These are phyloP conservation scores for Jackrogersella multiformis DNA, from an alignment of 495 filamentous ascomycete genomes.

Conservation along the genomic window DNA sequence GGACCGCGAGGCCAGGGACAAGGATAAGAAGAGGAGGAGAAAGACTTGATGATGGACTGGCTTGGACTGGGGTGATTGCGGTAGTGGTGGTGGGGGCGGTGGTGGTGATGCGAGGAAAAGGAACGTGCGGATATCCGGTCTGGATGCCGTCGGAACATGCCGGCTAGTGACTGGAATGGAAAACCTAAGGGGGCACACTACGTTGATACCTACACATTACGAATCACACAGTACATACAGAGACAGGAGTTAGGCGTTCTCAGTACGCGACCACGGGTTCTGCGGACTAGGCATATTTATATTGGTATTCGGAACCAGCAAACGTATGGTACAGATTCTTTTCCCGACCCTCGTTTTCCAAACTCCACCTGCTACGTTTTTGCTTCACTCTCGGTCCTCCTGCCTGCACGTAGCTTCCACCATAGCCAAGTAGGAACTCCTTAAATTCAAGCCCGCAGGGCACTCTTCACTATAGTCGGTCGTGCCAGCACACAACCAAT, in stretches of 20 bases:
- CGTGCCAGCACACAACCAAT: slow-evolving; percentile 4
- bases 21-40: slow-evolving; percentile 70
- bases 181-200: slow-evolving; percentile 8
- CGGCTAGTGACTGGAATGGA: background rate
- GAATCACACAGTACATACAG: slow-evolving; percentile 14
- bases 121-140: background rate
- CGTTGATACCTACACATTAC: slow-evolving; percentile 38
- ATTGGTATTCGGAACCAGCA: slow-evolving; percentile 29
- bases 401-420: slow-evolving; percentile 11
- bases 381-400: background rate
- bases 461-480: slow-evolving; percentile 10
- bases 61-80: too few species aligned
- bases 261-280: slow-evolving; percentile 6
- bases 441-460: slow-evolving; percentile 14
- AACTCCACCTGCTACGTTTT: slow-evolving; percentile 20
- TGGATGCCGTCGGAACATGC: background rate
- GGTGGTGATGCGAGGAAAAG: background rate
- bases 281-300: slow-evolving; percentile 19
- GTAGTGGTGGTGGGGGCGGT: too few species aligned
- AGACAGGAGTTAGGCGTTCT: slow-evolving; percentile 33
- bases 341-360: slow-evolving; percentile 25
- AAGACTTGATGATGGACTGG: slow-evolving; percentile 60
- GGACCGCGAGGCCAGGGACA: slow-evolving; percentile 64
- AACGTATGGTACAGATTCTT: slow-evolving; percentile 36
- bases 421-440: slow-evolving; percentile 23